Evolutionary conservation across 202 grass and related monocot species (phyloP), one percentile per base, ranked within the genome.

Genomic region (Digitaria exilis): DNA sequence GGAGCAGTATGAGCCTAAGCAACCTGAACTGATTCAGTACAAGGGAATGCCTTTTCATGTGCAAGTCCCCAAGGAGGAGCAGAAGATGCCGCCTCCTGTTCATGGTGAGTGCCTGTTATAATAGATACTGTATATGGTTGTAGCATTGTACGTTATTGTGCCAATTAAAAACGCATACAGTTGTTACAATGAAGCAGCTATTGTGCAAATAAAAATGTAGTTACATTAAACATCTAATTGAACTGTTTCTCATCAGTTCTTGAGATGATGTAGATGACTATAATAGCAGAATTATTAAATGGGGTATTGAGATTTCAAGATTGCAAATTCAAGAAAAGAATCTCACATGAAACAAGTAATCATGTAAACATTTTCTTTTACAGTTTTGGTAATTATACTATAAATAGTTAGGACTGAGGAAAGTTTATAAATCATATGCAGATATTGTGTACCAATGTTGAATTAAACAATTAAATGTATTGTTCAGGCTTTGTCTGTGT

Each of bases 1-100:
- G 5, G 88, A 89, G 46, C 63, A 19, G 25, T 95, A 95, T 78
- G 90, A 92, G 46, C 92, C 90, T n/a, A 95, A 93, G 86, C 87
- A 85, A 16, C 89, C 85, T n/a, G 72, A 91, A 32, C 70, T 98
- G 59, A 78, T 98, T 72, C 87, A 92, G 67, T 91, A 93, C 45
- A 98, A 93, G 87, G 92, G 92, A 44, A 63, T 95, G 87, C 51
- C 86, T 78, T 79, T 93, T 67, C 77, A 72, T 28, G 90, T 86
- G 8, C 89, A 98, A 30, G 49, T 76, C 43, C 87, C 85, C 22
- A 98, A 95, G 80, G 87, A 92, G 76, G 92, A 93, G 71, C 87
- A 78, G 42, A 86, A 82, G 78, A 76, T 77, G 2, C 89, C 83
- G 0, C 84, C 88, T 78, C 65, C 88, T 41, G 88, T 98, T 67